Base-by-base conservation (phyloP, 2,329 filamentous ascomycete genomes). In the Phyllosticta capitalensis region DNA sequence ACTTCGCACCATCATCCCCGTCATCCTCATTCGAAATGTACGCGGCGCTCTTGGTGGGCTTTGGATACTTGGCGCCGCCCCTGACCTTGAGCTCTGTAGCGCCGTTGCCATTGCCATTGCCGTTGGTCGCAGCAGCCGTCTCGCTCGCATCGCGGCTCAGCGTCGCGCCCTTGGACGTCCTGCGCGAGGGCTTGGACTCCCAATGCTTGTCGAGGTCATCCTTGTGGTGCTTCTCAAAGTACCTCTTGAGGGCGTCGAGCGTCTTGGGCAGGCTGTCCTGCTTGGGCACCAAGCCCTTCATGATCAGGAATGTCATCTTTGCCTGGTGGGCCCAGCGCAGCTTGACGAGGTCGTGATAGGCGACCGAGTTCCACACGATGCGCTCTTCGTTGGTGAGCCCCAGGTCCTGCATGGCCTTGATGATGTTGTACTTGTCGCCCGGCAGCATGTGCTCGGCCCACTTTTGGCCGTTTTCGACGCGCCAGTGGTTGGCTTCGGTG, bases 401-500 rank as follows among this genome's bases (percentile, higher is more conserved):
- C 1, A 56, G 45, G 6, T 63, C 38, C 56, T 60, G 54, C 64
- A 75, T 66, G 65, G 59, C 75, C 65, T 12, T 71, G 67, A 77
- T 64, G 3, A 75, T 66, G 56, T 76, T 71, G 60, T 71, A 71
- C 52, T 72, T 72, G 63, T 78, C 75, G 21, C 75, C 75, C 59
- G 69, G 66, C 50, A 71, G 67, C 69, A 77, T 75, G 19, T 69
- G 65, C 17, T 65, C 62, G 17, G 70, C 65, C 52, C 64, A 64
- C 10, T 61, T 63, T 21, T 62, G 59, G 1, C 66, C 65, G 9
- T 54, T 54, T 62, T 61, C 63, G 24, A 61, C 61, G 62, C 62
- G 58, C 64, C 63, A 58, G 54, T 64, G 17, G 63, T 60, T 60
- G 51, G 63, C 49, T 7, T 62, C 59, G 14, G 52, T 28, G 53